Base-by-base conservation (phyloP, 176 grass and related monocot species). In the Oryza coarctata region DNA sequence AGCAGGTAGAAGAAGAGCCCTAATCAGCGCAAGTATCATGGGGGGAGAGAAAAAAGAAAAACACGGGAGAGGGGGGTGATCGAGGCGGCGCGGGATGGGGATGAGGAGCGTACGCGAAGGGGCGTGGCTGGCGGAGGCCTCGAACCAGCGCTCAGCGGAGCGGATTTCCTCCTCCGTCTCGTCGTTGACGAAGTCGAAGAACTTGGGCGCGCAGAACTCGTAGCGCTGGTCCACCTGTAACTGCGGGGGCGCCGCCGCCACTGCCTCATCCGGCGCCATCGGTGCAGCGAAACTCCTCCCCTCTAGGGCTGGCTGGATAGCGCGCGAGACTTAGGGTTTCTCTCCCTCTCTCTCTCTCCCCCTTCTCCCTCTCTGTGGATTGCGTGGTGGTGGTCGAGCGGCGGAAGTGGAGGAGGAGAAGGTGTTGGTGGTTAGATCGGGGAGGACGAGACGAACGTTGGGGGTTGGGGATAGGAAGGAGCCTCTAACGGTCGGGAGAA, bases 181-280 rank as follows among this genome's bases (percentile, higher is more conserved):
- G 17, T 90, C 85, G 73, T 62, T 65, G 73, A 77, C 30, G 83
- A 99, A 96, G 75, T 99, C 91, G 76, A 96, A 99, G 91, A 87
- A 99, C 64, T 35, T 87, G 6, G 97, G 97, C 28, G 97, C 97
- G 36, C 77, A 81, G 83, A 96, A 99, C 83, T 99, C 97, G 83
- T 99, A 99, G 7, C 70, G 65, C 74, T 92, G 83, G 66, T 99
- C 91, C 32, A 95, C 62, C 82, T 82, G 89, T 30, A 75, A 33
- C 62, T 35, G 73, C 87, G 29, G 62, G 71, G 63, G 40, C 38
- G 63, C 27, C 68, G 31, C 74, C 72, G 77, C 63, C 77, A n/a
- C n/a, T n/a, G 35, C 83, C 33, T 44, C 40, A 13, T 92, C 87
- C 20, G 55, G 38, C 71, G 76, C 87, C 90, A 92, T 92, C 29